A percentile compares a stretch with the other conserved stretches of the same genome.
phyloP scores from a whole-genome alignment of 805 yeast species.

The Yarrowia sp. region DNA sequence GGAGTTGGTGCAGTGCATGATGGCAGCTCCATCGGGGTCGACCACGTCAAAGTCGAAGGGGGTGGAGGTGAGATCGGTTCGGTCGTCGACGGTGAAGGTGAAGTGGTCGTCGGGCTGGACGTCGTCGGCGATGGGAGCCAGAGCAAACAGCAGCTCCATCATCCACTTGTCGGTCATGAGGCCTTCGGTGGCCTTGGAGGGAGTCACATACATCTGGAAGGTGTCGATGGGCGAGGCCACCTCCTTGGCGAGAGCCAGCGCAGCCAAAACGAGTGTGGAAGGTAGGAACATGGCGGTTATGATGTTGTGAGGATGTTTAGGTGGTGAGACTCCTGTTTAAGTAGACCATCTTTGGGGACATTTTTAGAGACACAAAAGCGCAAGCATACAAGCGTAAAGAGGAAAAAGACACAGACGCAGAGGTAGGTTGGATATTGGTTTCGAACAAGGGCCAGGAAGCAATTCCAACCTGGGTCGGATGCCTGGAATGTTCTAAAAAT shows the following conservation, averaged over 20 bases:
- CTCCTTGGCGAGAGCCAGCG: constrained; percentile 15
- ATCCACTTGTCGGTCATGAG: not conserved
- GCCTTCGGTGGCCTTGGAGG: not conserved
- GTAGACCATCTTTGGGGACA: not conserved
- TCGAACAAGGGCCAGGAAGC: too few species aligned
- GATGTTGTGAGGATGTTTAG: not conserved
- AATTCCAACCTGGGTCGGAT: not conserved
- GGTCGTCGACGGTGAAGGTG: not conserved
- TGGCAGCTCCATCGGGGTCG: not conserved
- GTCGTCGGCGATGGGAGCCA: not conserved
- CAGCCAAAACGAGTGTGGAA: constrained; percentile 20
- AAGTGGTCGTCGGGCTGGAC: constrained; percentile 13
- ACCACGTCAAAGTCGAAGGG: not conserved
- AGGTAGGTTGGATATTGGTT: too few species aligned
- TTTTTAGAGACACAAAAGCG: not conserved
- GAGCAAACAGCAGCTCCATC: not conserved
- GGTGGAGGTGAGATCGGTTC: not conserved
- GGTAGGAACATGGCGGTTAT: not conserved
- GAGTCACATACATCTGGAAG: not conserved
- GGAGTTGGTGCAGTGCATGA: not conserved
- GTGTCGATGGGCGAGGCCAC: constrained; percentile 4
- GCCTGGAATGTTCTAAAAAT: not conserved
- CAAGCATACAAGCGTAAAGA: not conserved
- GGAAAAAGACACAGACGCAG: not conserved
- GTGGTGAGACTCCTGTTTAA: not conserved